phyloP scores from a whole-genome alignment of 2,329 filamentous ascomycete species.

The Corniculantispora saksenae region DNA sequence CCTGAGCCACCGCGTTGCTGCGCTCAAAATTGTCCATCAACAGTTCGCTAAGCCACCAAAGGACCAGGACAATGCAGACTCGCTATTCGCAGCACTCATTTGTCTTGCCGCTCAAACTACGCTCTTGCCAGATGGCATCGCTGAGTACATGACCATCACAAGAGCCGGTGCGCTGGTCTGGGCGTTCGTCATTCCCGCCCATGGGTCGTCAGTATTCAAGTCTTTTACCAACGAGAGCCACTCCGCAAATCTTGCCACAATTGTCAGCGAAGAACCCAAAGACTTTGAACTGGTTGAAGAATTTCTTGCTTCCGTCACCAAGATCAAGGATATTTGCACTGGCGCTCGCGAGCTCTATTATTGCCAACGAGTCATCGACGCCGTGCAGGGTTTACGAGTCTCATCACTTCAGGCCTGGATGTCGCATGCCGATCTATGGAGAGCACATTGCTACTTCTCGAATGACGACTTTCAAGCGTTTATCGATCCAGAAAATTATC shows the following conservation, averaged over 20 bases:
- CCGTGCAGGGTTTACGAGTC: slow-evolving; percentile 20
- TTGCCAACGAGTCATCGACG: slow-evolving; percentile 21
- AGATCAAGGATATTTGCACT: slow-evolving; percentile 24
- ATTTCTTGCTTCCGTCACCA: slow-evolving; percentile 24
- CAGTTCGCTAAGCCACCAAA: slow-evolving; percentile 29
- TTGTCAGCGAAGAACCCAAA: slow-evolving; percentile 28
- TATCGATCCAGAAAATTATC: slow-evolving; percentile 31
- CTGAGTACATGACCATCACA: slow-evolving; percentile 38
- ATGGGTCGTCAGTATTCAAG: slow-evolving; percentile 26
- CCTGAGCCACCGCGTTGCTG: slow-evolving; percentile 36
- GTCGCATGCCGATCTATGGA: slow-evolving; percentile 25
- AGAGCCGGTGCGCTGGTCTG: slow-evolving; percentile 32
- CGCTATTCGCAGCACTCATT: slow-evolving; percentile 36
- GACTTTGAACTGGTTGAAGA: slow-evolving; percentile 24
- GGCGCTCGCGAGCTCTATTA: slow-evolving; percentile 25
- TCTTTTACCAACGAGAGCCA: slow-evolving; percentile 30
- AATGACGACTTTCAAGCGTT: slow-evolving; percentile 36
- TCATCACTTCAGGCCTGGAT: slow-evolving; percentile 27
- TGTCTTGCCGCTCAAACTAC: slow-evolving; percentile 39
- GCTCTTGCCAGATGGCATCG: slow-evolving; percentile 40
- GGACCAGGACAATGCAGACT: slow-evolving; percentile 35
- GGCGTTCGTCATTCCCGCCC: slow-evolving; percentile 25
- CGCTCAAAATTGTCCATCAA: slow-evolving; percentile 37
- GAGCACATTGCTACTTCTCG: slow-evolving; percentile 23
- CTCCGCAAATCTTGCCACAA: slow-evolving; percentile 25